Evolutionary conservation across 306 rosid species (phyloP).

Genomic region (Boehmeria nivea): DNA sequence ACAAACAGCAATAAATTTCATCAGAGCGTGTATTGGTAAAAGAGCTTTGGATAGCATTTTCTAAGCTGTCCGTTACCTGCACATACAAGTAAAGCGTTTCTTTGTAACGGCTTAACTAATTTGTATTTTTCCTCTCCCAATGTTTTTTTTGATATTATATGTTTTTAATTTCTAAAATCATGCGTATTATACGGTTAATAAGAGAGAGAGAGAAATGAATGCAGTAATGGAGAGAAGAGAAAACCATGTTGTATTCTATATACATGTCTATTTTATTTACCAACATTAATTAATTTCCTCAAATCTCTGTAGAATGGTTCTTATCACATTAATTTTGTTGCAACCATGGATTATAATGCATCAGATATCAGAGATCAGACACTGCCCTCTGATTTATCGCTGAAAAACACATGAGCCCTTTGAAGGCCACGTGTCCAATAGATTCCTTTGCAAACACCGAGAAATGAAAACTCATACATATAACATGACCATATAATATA

Average conservation of each 20-base stretch:
- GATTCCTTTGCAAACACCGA: conserved; percentile 22
- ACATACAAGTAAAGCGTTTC: not conserved
- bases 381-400: conserved; percentile 16
- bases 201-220: no score
- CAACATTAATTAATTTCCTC: not conserved
- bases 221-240: no score
- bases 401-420: conserved; percentile 15
- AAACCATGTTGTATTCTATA: no score
- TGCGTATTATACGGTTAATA: no score
- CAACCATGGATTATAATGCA: conserved; percentile 17
- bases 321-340: conserved; percentile 15
- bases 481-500: not conserved
- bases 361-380: no score
- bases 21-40: not conserved
- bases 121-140: not conserved
- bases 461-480: no score
- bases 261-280: no score
- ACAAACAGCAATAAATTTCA: not conserved
- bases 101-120: not conserved
- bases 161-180: no score
- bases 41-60: not conserved
- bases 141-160: not conserved
- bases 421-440: conserved; percentile 26
- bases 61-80: conserved; percentile 1
- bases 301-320: conserved; percentile 2